Evolutionary conservation across 164 flowering plant genomes (phyloP), one percentile per base, ranked within the genome.

Genomic region (Vitis rupestris): DNA sequence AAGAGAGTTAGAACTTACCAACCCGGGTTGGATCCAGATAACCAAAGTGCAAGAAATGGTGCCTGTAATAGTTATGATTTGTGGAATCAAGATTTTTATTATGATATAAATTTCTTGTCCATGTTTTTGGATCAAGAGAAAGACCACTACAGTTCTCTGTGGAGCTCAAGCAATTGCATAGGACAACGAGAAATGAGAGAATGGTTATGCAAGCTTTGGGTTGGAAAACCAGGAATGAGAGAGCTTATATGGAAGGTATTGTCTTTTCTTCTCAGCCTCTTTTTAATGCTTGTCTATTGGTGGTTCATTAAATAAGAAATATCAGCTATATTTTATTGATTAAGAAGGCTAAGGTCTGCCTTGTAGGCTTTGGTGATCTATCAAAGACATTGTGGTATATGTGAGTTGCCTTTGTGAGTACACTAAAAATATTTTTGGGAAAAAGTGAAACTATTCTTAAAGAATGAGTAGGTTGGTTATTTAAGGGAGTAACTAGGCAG

Each of bases 181-280:
- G 99, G 98, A 27, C 96, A 85, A 76, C 83, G 97, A 69, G 97
- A 95, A 78, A 74, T 92, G 83, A 86, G 99, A 76, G 85, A 81
- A 55, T 95, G 99, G 99, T 76, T 95, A 70, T 86, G 80, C 72
- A 92, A 79, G 82, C 99, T 95, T 76, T 95, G 99, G 99, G 67
- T 80, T 69, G 76, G 54, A 66, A 92, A 86, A 78, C 93, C 96
- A 67, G 88, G 62, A 72, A 77, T 83, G 74, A 85, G 96, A 79
- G 90, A 88, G 54, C 77, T 92, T 59, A 77, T 92, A 73, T 95
- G 99, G 99, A 91, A 95, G 99, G 99, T 95, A 85, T 10, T 47
- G 1, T 14, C 56, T 53, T 49, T 51, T 54, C 31, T 29, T 47
- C 6, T 37, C 65, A 66, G 15, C 49, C 57, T 67, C 64, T 54